Percentiles rank a stretch among this genome's conserved stretches.
Evolutionary conservation across 2,329 filamentous ascomycete species (phyloP).

Genomic region (Fusarium marasasianum): DNA sequence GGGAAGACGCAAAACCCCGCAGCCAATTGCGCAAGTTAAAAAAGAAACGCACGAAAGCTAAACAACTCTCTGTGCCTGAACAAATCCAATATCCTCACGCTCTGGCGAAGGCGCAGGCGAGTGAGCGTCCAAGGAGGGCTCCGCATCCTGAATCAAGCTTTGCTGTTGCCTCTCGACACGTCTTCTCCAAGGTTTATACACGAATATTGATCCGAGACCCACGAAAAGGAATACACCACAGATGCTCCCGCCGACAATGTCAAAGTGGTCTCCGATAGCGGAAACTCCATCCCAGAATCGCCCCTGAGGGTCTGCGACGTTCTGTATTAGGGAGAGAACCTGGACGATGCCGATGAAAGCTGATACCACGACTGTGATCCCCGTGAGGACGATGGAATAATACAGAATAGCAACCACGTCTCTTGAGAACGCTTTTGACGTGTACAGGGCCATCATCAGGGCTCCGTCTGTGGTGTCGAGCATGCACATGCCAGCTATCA

Average conservation of each 20-base stretch:
- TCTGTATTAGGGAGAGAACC: slow-evolving; percentile 79
- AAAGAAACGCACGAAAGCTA: not conserved
- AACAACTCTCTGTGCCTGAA: not conserved
- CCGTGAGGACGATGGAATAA: slow-evolving; percentile 89
- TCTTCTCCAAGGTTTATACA: slow-evolving; percentile 82
- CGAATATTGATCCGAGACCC: slow-evolving; percentile 75
- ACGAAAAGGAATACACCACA: slow-evolving; percentile 85
- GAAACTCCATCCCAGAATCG: slow-evolving; percentile 92
- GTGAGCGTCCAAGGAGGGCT: not conserved
- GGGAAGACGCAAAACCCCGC: no score
- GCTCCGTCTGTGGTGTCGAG: slow-evolving; percentile 93
- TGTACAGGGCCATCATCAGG: slow-evolving; percentile 94
- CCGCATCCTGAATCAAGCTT: slow-evolving; percentile 1
- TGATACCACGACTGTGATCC: slow-evolving; percentile 83
- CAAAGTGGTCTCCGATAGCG: slow-evolving; percentile 80
- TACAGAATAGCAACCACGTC: slow-evolving; percentile 92
- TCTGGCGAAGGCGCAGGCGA: slow-evolving; percentile 2
- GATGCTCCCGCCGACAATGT: slow-evolving; percentile 86
- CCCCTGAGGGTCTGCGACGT: slow-evolving; percentile 77
- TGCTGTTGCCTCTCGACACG: slow-evolving; percentile 48
- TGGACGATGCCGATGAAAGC: slow-evolving; percentile 89
- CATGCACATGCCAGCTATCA: slow-evolving; percentile 87
- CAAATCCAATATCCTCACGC: not conserved
- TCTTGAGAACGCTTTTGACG: slow-evolving; percentile 77
- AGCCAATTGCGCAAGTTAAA: not conserved